Percentiles rank a stretch among this genome's conserved stretches.
Evolutionary conservation across 2,329 filamentous ascomycete species (phyloP).

Genomic region (Paraphaeosphaeria sporulosa): DNA sequence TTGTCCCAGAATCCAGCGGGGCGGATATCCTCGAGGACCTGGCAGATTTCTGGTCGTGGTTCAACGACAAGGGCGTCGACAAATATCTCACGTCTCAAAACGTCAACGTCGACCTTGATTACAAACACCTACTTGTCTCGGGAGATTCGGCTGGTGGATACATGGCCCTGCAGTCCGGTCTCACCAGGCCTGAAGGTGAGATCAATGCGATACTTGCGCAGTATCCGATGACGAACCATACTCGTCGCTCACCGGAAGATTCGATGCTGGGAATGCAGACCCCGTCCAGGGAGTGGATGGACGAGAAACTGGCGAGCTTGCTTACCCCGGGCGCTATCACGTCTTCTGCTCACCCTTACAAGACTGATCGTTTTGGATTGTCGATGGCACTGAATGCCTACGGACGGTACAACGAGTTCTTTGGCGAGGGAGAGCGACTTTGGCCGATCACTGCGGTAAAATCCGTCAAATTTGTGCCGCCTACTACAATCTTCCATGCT

Average conservation of each 20-base stretch:
- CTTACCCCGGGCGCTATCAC: conserved; percentile 31
- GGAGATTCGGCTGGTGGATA: conserved; percentile 53
- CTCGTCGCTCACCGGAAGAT: conserved; percentile 9
- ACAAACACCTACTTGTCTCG: conserved; percentile 35
- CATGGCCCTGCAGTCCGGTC: conserved; percentile 43
- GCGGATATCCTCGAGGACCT: conserved; percentile 59
- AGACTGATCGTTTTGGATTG: conserved; percentile 26
- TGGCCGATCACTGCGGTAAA: conserved; percentile 40
- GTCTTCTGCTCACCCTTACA: conserved; percentile 24
- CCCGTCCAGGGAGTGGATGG: conserved; percentile 24
- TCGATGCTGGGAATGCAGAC: conserved; percentile 9
- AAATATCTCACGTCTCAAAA: conserved; percentile 23
- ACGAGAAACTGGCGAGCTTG: conserved; percentile 26
- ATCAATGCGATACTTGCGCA: conserved; percentile 37
- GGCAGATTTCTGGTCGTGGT: conserved; percentile 59
- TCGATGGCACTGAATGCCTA: conserved; percentile 27
- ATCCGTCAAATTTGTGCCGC: conserved; percentile 33
- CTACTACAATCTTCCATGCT: conserved; percentile 43
- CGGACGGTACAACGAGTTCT: conserved; percentile 34
- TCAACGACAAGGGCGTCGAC: conserved; percentile 27
- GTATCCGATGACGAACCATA: conserved; percentile 39
- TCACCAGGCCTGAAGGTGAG: conserved; percentile 27
- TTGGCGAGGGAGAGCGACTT: conserved; percentile 32
- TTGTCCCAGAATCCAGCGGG: conserved; percentile 58
- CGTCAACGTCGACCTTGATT: conserved; percentile 30